phyloP scores from a whole-genome alignment of 768 basidiomycete species.

The Pleurotus sapidus region DNA sequence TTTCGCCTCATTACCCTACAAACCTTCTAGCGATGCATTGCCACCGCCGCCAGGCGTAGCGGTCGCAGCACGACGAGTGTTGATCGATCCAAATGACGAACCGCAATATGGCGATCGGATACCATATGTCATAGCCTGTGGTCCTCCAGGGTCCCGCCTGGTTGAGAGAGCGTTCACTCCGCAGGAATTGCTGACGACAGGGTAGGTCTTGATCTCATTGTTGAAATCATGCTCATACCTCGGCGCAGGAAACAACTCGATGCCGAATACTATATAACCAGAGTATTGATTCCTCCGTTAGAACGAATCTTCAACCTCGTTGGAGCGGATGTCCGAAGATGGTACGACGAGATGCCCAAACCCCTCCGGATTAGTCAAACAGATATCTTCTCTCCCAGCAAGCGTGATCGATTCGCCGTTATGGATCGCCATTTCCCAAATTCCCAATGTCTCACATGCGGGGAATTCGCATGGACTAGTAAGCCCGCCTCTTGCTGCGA shows the following conservation, averaged over 20 bases:
- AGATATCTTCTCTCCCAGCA: slow-evolving; percentile 30
- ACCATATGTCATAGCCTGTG: slow-evolving; percentile 81
- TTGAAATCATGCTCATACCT: not conserved
- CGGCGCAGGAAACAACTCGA: slow-evolving; percentile 74
- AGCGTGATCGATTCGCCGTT: slow-evolving; percentile 45
- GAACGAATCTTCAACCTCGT: slow-evolving; percentile 89
- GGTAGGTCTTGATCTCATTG: slow-evolving; percentile 36
- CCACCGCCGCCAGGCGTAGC: slow-evolving; percentile 91
- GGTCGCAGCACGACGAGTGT: slow-evolving; percentile 74
- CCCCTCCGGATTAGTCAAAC: slow-evolving; percentile 19
- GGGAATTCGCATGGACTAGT: slow-evolving; percentile 53
- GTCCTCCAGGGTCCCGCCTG: slow-evolving; percentile 59
- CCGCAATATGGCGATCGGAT: slow-evolving; percentile 92
- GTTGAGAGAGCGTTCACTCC: slow-evolving; percentile 79
- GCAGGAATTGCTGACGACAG: slow-evolving; percentile 59
- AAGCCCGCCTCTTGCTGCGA: slow-evolving; percentile 10
- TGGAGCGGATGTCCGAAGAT: slow-evolving; percentile 81
- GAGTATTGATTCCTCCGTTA: slow-evolving; percentile 85
- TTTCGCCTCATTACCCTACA: too few species aligned
- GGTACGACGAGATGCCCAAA: slow-evolving; percentile 89
- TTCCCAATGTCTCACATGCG: slow-evolving; percentile 70
- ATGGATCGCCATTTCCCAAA: slow-evolving; percentile 69
- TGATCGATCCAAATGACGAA: slow-evolving; percentile 77
- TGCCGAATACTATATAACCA: slow-evolving; percentile 82
- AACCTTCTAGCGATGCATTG: slow-evolving; percentile 61